phyloP scores from a whole-genome alignment of 768 basidiomycete genomes.

The Clitopilus hobsonii region DNA sequence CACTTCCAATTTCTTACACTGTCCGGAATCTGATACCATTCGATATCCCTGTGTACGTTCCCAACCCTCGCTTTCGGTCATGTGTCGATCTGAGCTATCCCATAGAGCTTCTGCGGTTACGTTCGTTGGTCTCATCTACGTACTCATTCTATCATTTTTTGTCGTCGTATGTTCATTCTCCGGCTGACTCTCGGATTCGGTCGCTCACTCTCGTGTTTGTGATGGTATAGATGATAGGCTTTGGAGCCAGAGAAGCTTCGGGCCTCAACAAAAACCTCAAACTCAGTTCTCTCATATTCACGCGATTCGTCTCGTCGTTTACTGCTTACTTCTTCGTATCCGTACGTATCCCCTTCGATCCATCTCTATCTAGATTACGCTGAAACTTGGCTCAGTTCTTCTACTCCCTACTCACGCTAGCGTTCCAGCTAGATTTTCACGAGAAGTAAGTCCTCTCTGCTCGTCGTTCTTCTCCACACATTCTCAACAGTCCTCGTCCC shows the following conservation, averaged over 20 bases:
- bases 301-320: conserved; percentile 28
- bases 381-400: conserved; percentile 35
- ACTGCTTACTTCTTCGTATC: conserved; percentile 33
- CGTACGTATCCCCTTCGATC: conserved; percentile 21
- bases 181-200: neutral
- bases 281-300: conserved; percentile 24
- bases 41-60: conserved; percentile 54
- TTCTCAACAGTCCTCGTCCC: neutral
- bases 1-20: conserved; percentile 42
- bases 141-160: conserved; percentile 40
- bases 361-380: neutral
- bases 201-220: neutral
- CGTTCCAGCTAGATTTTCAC: conserved; percentile 55
- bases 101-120: conserved; percentile 49
- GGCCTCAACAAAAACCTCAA: conserved; percentile 29
- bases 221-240: conserved; percentile 23
- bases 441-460: conserved; percentile 17
- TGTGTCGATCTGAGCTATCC: neutral
- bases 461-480: neutral
- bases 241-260: conserved; percentile 31
- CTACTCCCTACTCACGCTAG: conserved; percentile 57
- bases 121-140: conserved; percentile 55
- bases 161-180: conserved; percentile 26
- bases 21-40: conserved; percentile 55
- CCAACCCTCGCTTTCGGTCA: neutral